Base-by-base conservation (phyloP, 257 asterid species). In the Capsicum chinense region DNA sequence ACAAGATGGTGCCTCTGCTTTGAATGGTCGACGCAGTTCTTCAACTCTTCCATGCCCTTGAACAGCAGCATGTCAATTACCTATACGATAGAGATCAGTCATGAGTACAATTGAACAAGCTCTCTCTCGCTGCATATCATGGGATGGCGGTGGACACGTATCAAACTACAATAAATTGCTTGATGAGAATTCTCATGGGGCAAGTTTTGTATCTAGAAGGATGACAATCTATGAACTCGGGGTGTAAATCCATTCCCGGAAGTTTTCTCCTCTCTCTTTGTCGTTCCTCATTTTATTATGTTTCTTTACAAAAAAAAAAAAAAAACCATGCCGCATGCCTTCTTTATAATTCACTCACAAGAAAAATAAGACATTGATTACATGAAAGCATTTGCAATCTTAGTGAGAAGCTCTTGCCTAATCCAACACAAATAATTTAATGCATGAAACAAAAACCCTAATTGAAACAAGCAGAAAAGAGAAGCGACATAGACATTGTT, bases 1-100 rank as follows among this genome's bases (percentile, higher is more conserved):
- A 96, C 56, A 70, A 96, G 85, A 89, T 94, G 99, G 88, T 96
- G 99, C 86, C 99, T 90, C 89, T 96, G 99, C 91, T 96, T 96
- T 58, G 99, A 81, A 16, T 94, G 98, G 85, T 94, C 95, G 90
- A 95, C 98, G 10, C 94, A 60, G 85, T 90, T 92, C 83, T 85
- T 91, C 89, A 95, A 68, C 83, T 95, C 99, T 87, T 95, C 99
- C 82, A 93, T 90, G 52, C 87, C 99, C 92, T 95, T 95, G 90
- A 95, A 89, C 50, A 95, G 92, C 86, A 95, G 92, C 97, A 94
- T 87, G 86, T 95, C 99, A 80, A 95, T 91, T 44, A 95, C 94
- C 98, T 95, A 93, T 62, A 81, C 50, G 83, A 33, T 48, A 59
- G 68, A 78, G 11, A 52, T 16, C 3, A 78, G 21, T 70, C 52